Evolutionary conservation across 768 basidiomycete genomes (phyloP), one percentile per base, ranked within the genome.

Genomic region (Boletellus ananas): DNA sequence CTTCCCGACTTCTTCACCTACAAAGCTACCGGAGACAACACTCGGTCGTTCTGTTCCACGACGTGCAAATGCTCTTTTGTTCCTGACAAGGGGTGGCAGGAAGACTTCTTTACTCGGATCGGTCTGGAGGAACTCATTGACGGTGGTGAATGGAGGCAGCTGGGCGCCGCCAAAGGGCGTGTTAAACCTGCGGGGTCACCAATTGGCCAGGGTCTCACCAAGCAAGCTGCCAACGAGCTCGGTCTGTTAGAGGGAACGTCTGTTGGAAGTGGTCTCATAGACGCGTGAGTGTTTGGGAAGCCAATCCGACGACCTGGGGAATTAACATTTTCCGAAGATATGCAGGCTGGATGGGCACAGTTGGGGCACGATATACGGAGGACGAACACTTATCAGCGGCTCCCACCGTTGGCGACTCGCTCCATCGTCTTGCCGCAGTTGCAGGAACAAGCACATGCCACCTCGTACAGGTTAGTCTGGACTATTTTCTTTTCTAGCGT

Each of bases 371-470:
- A 35, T 83, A 82, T 53, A 73, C 67, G 20, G 77, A 78, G 45
- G 73, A 79, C 31, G 81, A 77, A 6, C 68, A 72, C 51, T 52
- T 81, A n/a, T 80, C 78, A 0, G 72, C 71, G 17, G 61, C 76
- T 18, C 89, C 91, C 14, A 72, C 75, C 12, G 71, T 96, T 8
- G 78, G 84, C 6, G 90, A 95, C 56, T 90, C 90, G 6, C 73
- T 77, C 13, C 83, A 89, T 60, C 77, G 95, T 35, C 74, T 99
- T 17, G 95, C 94, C 4, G 92, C 87, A 40, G 87, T 94, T 49
- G 96, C 96, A 23, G 96, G 96, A 9, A 99, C 95, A 6, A 93
- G 90, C 59, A 97, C 94, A 6, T 98, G 96, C 64, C 90, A 98
- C 70, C 78, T 99, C 39, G 87, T 95, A 1, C 92, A 93, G 75